These are phyloP conservation scores for Starmerella bacillaris DNA, from an alignment of 805 yeast genomes.

Conservation along the genomic window DNA sequence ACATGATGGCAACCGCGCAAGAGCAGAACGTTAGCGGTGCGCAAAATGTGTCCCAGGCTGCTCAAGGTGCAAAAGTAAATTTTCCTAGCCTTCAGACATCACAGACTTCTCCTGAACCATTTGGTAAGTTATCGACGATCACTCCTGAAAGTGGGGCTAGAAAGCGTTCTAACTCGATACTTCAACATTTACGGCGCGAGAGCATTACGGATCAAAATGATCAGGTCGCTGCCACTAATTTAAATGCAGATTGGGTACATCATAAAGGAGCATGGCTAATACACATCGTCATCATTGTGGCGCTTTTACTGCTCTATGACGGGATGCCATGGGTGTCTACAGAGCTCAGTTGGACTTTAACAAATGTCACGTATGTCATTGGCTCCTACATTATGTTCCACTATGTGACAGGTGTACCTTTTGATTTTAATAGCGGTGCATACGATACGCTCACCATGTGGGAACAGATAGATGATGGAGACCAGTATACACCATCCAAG, in stretches of 20 bases:
- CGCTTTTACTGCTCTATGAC: constrained; percentile 61
- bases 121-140: no score
- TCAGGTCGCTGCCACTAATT: constrained; percentile 71
- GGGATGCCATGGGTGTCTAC: constrained; percentile 62
- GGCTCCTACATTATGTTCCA: constrained; percentile 95
- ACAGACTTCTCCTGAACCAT: no score
- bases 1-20: no score
- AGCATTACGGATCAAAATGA: constrained; percentile 81
- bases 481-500: constrained; percentile 90
- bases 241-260: constrained; percentile 93
- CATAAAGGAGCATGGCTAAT: constrained; percentile 89
- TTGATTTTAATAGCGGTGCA: constrained; percentile 87
- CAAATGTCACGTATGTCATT: constrained; percentile 73
- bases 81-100: no score
- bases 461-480: constrained; percentile 95
- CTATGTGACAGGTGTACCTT: constrained; percentile 90
- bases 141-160: no score
- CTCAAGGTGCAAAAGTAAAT: no score
- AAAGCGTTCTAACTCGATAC: constrained; percentile 73
- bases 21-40: no score
- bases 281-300: constrained; percentile 63
- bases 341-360: constrained; percentile 84
- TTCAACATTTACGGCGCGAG: constrained; percentile 87
- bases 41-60: no score
- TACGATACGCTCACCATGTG: constrained; percentile 93